Evolutionary conservation across 2,329 filamentous ascomycete species (phyloP), one percentile per base, ranked within the genome.

Genomic region (Xylaria sp.): DNA sequence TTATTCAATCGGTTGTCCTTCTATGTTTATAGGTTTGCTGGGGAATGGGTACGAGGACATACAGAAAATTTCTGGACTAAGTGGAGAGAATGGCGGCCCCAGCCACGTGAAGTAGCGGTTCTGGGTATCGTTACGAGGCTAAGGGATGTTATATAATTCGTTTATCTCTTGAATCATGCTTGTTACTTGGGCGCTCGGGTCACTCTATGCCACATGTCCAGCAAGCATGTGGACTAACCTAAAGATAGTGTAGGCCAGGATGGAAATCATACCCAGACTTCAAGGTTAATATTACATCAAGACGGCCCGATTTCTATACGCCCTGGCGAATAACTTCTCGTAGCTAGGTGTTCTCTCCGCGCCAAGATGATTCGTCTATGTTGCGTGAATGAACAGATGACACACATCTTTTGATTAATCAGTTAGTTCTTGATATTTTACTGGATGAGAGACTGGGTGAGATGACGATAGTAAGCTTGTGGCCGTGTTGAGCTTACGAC

Each of bases 281-380:
- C n/a, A 7, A 20, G 15, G 38, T 26, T 3, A 11, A 31, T n/a
- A 31, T 28, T 15, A 17, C 38, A 17, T 36, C 26, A 13, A 33
- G 49, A 42, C 17, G 44, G 23, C 20, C 44, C 31, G 40, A 46
- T 23, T 31, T 6, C 59, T 23, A 40, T n/a, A 31, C 33, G n/a
- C 46, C 15, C 10, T 31, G 15, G 15, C 62, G 31, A 51, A 44
- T 20, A 6, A 40, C 28, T 51, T 17, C 15, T 15, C 20, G 10
- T 28, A 26, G 3, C 6, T n/a, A 17, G 17, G 23, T 42, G 3
- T n/a, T 46, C 23, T 59, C 26, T 6, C 36, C 54, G 10, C 54
- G 54, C 54, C 54, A 57, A 57, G 54, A 13, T 20, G 56, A 59
- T 15, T 46, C 11, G 20, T 46, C 20, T 4, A 33, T n/a, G 40